Percentiles rank a stretch among this genome's conserved stretches.
These are phyloP conservation scores for Paraurostyla sp. DNA, from an alignment of 73 alveolate species.

Conservation along the genomic window DNA sequence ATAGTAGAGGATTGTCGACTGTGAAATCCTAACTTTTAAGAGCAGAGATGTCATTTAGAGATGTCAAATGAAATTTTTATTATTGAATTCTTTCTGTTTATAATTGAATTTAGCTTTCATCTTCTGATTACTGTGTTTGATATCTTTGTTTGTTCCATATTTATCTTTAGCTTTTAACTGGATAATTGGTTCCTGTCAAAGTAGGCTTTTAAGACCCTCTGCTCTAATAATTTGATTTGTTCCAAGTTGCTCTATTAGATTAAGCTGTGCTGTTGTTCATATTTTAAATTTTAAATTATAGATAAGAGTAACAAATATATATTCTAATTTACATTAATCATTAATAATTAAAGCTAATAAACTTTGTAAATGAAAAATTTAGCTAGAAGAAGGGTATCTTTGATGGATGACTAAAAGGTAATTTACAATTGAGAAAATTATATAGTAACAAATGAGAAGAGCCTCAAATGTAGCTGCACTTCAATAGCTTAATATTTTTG, in stretches of 20 bases:
- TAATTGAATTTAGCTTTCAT: not conserved
- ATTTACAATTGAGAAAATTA: too few relatives aligned
- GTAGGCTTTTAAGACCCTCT: too few relatives aligned
- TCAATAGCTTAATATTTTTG: not conserved
- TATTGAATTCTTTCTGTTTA: not conserved
- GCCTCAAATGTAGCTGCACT: too few relatives aligned
- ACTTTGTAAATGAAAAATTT: too few relatives aligned
- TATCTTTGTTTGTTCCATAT: not conserved
- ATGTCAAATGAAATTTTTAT: too few relatives aligned
- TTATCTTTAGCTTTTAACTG: not conserved
- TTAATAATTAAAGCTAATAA: too few relatives aligned
- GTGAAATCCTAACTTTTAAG: not conserved
- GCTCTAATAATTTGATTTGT: not conserved
- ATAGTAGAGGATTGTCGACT: not conserved
- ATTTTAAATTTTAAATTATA: not conserved
- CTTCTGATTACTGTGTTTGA: not conserved
- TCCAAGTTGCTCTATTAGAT: conserved; percentile 24
- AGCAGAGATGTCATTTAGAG: not conserved
- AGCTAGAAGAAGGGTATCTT: too few relatives aligned
- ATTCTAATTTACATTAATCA: too few relatives aligned
- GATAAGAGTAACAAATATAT: too few relatives aligned
- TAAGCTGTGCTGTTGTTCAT: not conserved
- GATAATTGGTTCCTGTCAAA: not conserved
- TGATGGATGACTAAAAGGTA: too few relatives aligned
- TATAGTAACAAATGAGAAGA: too few relatives aligned